Evolutionary conservation across 768 basidiomycete genomes (phyloP).

Genomic region (Auricularia sp.): DNA sequence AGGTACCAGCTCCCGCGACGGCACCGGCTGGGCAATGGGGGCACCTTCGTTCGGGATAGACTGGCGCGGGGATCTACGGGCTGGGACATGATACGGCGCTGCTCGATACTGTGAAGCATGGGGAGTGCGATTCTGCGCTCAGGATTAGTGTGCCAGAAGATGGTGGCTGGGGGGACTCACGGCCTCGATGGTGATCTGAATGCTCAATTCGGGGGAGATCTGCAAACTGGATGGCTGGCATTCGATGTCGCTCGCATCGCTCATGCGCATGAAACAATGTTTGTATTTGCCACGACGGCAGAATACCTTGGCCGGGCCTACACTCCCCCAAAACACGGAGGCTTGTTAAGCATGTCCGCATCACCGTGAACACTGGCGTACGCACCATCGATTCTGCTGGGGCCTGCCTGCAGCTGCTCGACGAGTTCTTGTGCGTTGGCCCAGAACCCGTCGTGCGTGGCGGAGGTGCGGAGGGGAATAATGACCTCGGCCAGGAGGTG

Average conservation of each 20-base stretch:
- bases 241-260: conserved; percentile 41
- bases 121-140: background rate
- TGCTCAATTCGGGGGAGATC: conserved; percentile 41
- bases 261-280: conserved; percentile 57
- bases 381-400: conserved; percentile 61
- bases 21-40: background rate
- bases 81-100: background rate
- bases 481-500: conserved; percentile 55
- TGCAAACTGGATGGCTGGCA: conserved; percentile 47
- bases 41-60: background rate
- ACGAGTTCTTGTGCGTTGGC: conserved; percentile 58
- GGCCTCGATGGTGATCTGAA: conserved; percentile 49
- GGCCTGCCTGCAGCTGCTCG: conserved; percentile 45
- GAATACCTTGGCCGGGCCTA: conserved; percentile 61
- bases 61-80: background rate
- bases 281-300: conserved; percentile 57
- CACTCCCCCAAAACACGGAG: conserved; percentile 3
- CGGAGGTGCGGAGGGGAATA: conserved; percentile 41
- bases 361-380: background rate
- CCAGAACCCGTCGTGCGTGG: conserved; percentile 53
- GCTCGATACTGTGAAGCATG: background rate
- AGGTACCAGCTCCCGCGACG: background rate
- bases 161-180: conserved; percentile 26
- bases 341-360: background rate
- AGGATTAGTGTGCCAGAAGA: background rate